Evolutionary conservation across 1,284 basidiomycete genomes (phyloP).

Genomic region (Sanghuangporus sanghuang): DNA sequence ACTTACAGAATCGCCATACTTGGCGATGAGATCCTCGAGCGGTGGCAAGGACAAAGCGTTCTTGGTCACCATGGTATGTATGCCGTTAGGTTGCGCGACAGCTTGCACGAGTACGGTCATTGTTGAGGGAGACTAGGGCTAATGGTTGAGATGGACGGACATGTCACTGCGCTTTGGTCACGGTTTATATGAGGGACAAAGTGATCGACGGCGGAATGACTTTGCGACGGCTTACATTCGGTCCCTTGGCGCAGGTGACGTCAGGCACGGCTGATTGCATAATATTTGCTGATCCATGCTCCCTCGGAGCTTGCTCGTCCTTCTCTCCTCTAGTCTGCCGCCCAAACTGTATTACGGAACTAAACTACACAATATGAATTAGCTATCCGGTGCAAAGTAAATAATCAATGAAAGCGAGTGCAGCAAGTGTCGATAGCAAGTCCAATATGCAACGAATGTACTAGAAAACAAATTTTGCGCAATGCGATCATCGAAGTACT

Average conservation of each 20-base stretch:
- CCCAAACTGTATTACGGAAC: not conserved
- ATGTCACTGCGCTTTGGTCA: not conserved
- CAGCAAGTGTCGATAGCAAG: not conserved
- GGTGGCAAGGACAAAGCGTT: not conserved
- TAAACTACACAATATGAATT: not conserved
- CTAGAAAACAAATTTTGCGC: not conserved
- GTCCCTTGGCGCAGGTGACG: not conserved
- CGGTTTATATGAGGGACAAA: not conserved
- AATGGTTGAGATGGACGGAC: not conserved
- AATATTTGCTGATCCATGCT: not conserved
- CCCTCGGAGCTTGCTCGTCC: not conserved
- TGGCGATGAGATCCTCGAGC: conserved; percentile 39
- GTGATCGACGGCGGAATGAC: not conserved
- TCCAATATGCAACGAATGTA: not conserved
- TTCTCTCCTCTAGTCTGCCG: not conserved
- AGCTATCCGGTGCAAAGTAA: not conserved
- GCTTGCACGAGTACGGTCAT: not conserved
- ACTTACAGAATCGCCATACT: conserved; percentile 42
- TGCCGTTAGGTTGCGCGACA: not conserved
- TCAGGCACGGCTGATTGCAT: not conserved
- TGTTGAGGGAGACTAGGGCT: not conserved
- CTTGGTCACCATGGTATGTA: not conserved
- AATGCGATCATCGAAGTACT: too few relatives aligned
- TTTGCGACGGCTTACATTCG: not conserved
- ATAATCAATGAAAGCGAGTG: not conserved